phyloP scores from a whole-genome alignment of 139 green algal genomes.

The Volvox africanus region DNA sequence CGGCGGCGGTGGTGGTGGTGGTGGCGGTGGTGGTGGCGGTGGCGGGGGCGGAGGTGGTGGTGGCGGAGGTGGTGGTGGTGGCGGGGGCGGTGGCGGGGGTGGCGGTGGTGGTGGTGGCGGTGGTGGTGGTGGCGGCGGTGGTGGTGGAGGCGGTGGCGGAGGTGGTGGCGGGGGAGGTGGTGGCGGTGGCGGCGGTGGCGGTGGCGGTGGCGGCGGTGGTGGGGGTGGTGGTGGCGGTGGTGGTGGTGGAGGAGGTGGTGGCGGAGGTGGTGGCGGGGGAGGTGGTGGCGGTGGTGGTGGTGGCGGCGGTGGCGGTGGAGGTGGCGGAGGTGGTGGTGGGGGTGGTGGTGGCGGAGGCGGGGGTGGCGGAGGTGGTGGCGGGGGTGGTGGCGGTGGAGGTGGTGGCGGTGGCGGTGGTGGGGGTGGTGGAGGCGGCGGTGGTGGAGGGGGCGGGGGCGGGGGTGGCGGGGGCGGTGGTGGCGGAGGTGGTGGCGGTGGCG shows the following conservation, averaged over 20 bases:
- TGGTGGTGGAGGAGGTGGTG: not conserved
- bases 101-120: not conserved
- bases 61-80: not conserved
- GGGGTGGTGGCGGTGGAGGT: not conserved
- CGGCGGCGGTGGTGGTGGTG: no score
- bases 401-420: not conserved
- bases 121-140: not conserved
- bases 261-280: not conserved
- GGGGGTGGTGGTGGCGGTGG: not conserved
- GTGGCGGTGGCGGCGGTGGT: not conserved
- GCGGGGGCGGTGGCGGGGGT: no score
- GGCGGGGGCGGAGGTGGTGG: not conserved
- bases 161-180: not conserved
- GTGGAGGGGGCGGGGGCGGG: no score
- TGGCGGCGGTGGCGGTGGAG: not conserved
- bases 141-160: not conserved
- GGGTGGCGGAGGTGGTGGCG: no score
- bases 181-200: not conserved
- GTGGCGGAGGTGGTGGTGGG: not conserved
- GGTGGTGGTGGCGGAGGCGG: no score
- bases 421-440: not conserved
- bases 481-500: no score
- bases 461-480: no score
- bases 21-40: no score
- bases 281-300: no score